Evolutionary conservation across 2,329 filamentous ascomycete species (phyloP), one percentile per base, ranked within the genome.

Genomic region (Monosporascus ibericus): DNA sequence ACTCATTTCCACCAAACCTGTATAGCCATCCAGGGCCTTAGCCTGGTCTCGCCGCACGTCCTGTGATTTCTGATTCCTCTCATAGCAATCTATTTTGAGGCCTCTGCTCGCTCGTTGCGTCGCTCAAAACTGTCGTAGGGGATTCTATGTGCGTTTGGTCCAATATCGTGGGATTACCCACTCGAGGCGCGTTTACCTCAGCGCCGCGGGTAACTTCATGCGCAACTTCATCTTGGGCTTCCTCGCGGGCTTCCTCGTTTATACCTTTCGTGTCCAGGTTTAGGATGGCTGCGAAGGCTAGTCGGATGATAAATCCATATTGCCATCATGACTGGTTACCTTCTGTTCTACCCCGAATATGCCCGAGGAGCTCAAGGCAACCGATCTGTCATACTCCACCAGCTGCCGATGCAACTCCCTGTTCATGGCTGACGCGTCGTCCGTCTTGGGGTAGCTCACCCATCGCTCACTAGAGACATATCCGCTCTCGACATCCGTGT

Each of bases 401-500:
- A 20, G 9, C 18, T 18, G 39, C 11, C 5, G 11, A 42, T 42
- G 39, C 39, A 42, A 20, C 24, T 9, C 17, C 9, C 1, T 42
- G 22, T 18, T 20, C 9, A 42, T 42, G 24, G 39, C 39, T 14
- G 20, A 42, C 22, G 8, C 17, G 18, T 17, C 11, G 18, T 42
- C 22, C 17, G 11, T 14, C 11, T 24, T 20, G 22, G 18, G n/a
- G 15, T 42, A 20, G 22, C 39, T 42, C 22, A 3, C 9, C 22
- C n/a, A 42, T 11, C 9, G 39, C 39, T 42, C 42, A 27, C 11
- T 46, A 22, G 42, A 25, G 11, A 46, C 42, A 17, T 25, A 27
- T 27, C 22, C 42, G 42, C 42, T 46, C 5, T 53, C 55, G 3
- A 37, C 49, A 27, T 57, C 56, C 6, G 52, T 52, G 27, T 64